Evolutionary conservation across 108 stramenopile genomes (phyloP), one percentile per base, ranked within the genome.

Genomic region (Cyclotella kingstonii): DNA sequence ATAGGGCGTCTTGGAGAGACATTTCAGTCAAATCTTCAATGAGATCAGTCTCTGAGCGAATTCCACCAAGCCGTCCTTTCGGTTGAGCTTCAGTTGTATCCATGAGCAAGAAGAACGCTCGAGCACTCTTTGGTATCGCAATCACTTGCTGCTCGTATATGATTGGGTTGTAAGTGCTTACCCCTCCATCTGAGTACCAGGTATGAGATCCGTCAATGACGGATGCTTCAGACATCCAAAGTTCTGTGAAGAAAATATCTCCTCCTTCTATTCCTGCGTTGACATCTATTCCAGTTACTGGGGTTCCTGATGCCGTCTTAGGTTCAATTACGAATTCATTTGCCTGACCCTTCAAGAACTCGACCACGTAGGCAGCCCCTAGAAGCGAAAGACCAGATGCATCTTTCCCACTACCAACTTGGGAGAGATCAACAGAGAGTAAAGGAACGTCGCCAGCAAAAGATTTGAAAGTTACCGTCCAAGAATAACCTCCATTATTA

Each of bases 311-410:
- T 21, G 85, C 81, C 29, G 80, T 85, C 21, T 89, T 84, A 31
- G 93, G 90, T 62, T 87, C 85, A 50, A 94, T 88, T 25, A 41
- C 79, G 55, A 94, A 91, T 68, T 91, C 76, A 54, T 94, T 94
- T 7, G 68, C 70, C 39, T 80, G 76, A 4, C 90, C 93, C 40
- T 82, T 63, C 40, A 91, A 62, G 17, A 84, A 84, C 41, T 87
- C 84, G 21, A 35, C 17, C 12, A 83, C 72, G 38, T 78, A 59
- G 17, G 43, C 51, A 9, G 47, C 68, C 28, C 34, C 46, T 12
- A 19, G 26, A 14, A 68, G 70, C n/a, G 49, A 26, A 14, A 45
- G 30, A 2, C 70, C 87, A 14, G 45, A 53, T 7, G 79, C 65
- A 47, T 81, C 83, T 23, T 25, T 59, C 18, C 63, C 80, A 34